Percentiles rank a stretch among this genome's conserved stretches.
Conservation (phyloP, 352 stramenopile species). For the Globisporangium iwayamae region DNA sequence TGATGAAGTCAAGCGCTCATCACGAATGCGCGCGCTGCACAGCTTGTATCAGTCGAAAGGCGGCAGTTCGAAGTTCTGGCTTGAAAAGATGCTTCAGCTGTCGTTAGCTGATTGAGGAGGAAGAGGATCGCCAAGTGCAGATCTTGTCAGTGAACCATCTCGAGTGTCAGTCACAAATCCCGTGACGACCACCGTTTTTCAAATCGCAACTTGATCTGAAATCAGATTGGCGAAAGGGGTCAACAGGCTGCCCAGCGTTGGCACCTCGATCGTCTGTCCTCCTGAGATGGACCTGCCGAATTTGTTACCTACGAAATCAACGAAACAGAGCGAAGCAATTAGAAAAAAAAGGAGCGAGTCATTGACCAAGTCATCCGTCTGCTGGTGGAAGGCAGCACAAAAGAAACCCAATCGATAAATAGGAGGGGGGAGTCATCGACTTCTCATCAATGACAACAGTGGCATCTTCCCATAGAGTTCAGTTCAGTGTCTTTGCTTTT, state of each 20-base stretch:
- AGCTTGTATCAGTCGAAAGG: no score
- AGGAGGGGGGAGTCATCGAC: not conserved
- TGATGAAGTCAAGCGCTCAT: no score
- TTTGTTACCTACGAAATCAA: not conserved
- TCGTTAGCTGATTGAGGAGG: no score
- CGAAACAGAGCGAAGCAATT: not conserved
- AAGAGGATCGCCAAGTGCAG: no score
- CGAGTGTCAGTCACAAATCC: no score
- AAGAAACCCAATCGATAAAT: not conserved
- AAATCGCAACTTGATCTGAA: not conserved
- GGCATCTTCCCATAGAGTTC: not conserved
- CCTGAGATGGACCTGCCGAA: slow-evolving; percentile 1
- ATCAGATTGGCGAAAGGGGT: not conserved
- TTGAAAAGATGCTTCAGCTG: no score
- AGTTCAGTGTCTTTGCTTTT: not conserved
- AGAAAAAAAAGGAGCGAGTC: no score
- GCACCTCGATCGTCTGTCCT: not conserved
- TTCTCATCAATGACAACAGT: not conserved
- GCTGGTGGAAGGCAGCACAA: not conserved
- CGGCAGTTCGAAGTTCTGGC: no score
- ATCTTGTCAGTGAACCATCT: no score
- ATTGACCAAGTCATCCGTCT: no score
- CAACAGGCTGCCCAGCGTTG: not conserved
- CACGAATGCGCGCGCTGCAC: no score
- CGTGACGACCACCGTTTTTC: not conserved